Base-by-base conservation (phyloP, 2,329 filamentous ascomycete species). In the Hymenotorrendiella dingleyae region DNA sequence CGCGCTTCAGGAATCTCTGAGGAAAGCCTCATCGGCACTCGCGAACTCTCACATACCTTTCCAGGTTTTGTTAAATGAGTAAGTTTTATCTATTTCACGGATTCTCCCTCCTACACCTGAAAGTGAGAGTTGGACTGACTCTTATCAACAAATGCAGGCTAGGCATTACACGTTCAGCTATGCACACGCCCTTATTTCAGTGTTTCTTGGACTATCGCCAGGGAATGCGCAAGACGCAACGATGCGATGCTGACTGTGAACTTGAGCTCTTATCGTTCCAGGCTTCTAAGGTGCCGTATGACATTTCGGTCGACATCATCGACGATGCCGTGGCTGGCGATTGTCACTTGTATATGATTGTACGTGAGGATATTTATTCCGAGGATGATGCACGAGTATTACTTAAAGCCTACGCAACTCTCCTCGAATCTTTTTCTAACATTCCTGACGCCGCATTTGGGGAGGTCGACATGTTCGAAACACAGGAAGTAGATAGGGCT, bases 31-130 rank as follows among this genome's bases (percentile, higher is more conserved):
- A 27, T 28, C 42, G 14, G 71, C 67, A 0, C 56, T 75, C 0
- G 49, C 43, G 0, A 56, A 73, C 49, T 71, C 72, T 0, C 32
- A 48, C 0, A 42, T 76, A 4, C 74, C 73, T 0, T 71, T 74
- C 36, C 67, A 74, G 30, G 58, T 68, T 0, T 48, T 78, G 0
- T 56, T 77, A 0, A 51, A 66, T 0, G 58, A 70, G 30, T 33
- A 33, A 33, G 30, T 33, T 6, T 19, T 6, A 19, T 9, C 14
- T 12, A 6, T 16, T 4, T 10, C 4, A 6, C 3, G 4, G 4
- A 16, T 3, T 19, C 10, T 33, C 4, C 4, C 4, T n/a, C n/a
- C n/a, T n/a, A n/a, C n/a, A n/a, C n/a, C n/a, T n/a, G n/a, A n/a
- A n/a, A n/a, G n/a, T n/a, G n/a, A n/a, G n/a, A n/a, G n/a, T n/a